Base-by-base conservation (phyloP, 1,284 basidiomycete species). In the Pholiota adiposa region DNA sequence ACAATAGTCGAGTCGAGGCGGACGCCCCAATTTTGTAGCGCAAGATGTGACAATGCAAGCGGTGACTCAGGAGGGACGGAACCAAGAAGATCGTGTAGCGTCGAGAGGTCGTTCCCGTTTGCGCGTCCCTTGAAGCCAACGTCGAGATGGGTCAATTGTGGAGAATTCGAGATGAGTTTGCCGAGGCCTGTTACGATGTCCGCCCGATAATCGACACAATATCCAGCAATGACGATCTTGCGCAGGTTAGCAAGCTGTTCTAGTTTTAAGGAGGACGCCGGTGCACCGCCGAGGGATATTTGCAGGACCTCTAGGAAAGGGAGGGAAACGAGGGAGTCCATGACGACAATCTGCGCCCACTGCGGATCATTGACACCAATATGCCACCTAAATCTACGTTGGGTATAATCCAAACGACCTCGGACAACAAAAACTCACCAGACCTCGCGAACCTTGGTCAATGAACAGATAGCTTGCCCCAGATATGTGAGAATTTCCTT, bases 1-100 rank as follows among this genome's bases (percentile, higher is more conserved):
- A 66, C 48, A 1, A 61, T 64, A 18, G 40, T n/a, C 11, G 23
- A 51, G 46, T 69, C 67, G 9, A 69, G 46, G n/a, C 61, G 60
- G 14, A 65, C 58, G 33, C 58, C 64, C 63, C 63, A 67, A n/a
- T 63, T 60, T 12, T 61, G 60, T 16, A 69, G 59, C 12, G 56
- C 58, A 9, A 69, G 64, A 23, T 66, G 63, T 9, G 60, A 60
- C 19, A 69, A 54, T 3, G 46, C 33, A 25, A 66, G 57, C 36
- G 60, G 64, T 7, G 60, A 27, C 14, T 54, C 50, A 4, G 29
- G 33, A 9, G 60, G 44, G 7, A 59, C 61, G 8, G 38, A 50
- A 12, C 57, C 43, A 21, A 67, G 54, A 14, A 67, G 56, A 27
- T 65, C 65, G 43, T 65, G 61, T 9, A 67, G 54, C 5, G 62